Evolutionary conservation across 2,329 filamentous ascomycete species (phyloP), one percentile per base, ranked within the genome.

Genomic region (Pseudogymnoascus sp.): DNA sequence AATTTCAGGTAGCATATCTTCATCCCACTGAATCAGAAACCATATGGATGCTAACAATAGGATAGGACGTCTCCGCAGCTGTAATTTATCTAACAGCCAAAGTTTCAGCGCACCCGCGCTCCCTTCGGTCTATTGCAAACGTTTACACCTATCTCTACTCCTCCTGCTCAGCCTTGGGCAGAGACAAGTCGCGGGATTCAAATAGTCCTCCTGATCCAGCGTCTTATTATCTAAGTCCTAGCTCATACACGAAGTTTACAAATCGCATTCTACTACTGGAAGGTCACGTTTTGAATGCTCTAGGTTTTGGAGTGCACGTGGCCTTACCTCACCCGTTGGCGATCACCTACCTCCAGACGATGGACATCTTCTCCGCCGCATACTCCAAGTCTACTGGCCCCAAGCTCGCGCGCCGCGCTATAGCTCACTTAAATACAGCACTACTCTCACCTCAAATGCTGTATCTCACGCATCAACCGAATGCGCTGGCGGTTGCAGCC

Each of bases 401-500:
- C 0, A 76, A 76, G 6, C 79, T 96, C 2, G 83, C 89, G 1
- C 79, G 81, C 62, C 82, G 86, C 42, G 84, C 87, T 0, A 79
- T 96, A 47, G 86, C 86, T 61, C 87, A 96, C 71, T 81, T 97
- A n/a, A 97, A 96, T 74, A 86, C 90, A 6, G 88, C 90, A 2
- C 78, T 99, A 10, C 77, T 97, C 35, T 95, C 89, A 50, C 93
- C 95, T 7, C 93, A 97, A 75, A 80, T 96, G 72, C 79, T 97
- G 13, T 97, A 96, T 74, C 79, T 96, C 29, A 97, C 95, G 2
- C 93, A 97, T 72, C 95, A 97, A 73, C 93, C 95, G 1, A 84
- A 89, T 66, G 85, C 87, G 24, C 79, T 99, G 8, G 93, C 95
- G 4, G 91, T 91, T 2, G 90, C 93, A 1, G 91, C 93, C 0